A percentile compares a stretch with the other conserved stretches of the same genome.
Conservation (phyloP, 306 rosid species). For the Adenanthera pavonina region DNA sequence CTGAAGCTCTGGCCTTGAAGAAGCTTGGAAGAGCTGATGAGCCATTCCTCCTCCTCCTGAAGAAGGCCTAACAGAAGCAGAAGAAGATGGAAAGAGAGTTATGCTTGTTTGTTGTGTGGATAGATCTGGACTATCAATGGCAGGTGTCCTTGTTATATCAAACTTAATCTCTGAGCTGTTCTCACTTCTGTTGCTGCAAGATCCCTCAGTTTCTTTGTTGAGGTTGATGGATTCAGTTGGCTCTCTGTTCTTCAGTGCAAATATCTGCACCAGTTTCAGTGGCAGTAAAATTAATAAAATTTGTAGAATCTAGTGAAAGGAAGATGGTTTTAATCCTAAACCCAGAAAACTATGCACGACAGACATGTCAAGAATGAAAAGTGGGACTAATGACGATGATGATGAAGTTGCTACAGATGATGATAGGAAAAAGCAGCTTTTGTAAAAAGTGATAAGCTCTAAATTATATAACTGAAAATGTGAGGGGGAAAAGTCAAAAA, state of each 20-base stretch:
- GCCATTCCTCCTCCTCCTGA: conserved; percentile 48
- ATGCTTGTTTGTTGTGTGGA: conserved; percentile 64
- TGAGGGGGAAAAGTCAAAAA: conserved; percentile 43
- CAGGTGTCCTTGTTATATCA: conserved; percentile 87
- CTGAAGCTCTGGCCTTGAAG: conserved; percentile 76
- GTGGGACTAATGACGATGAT: conserved; percentile 38
- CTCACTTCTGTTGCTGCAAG: conserved; percentile 96
- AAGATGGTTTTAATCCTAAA: conserved; percentile 6
- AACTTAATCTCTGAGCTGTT: conserved; percentile 93
- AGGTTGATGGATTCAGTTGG: conserved; percentile 96
- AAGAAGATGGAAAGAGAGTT: conserved; percentile 62
- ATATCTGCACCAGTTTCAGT: conserved; percentile 56
- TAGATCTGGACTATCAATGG: conserved; percentile 75
- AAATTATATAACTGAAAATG: conserved; percentile 39
- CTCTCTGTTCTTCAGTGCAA: conserved; percentile 90
- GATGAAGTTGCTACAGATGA: conserved; percentile 44
- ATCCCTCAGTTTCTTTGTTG: conserved; percentile 98
- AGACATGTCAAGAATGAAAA: conserved; percentile 15
- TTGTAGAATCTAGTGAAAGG: not conserved
- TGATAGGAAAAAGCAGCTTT: conserved; percentile 43
- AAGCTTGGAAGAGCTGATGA: conserved; percentile 81
- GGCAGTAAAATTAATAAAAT: conserved; percentile 1
- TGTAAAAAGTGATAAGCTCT: conserved; percentile 46
- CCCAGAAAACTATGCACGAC: conserved; percentile 9
- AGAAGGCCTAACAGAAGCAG: conserved; percentile 61